Base-by-base conservation (phyloP, 805 yeast genomes). In the Nakazawaea pomicola region DNA sequence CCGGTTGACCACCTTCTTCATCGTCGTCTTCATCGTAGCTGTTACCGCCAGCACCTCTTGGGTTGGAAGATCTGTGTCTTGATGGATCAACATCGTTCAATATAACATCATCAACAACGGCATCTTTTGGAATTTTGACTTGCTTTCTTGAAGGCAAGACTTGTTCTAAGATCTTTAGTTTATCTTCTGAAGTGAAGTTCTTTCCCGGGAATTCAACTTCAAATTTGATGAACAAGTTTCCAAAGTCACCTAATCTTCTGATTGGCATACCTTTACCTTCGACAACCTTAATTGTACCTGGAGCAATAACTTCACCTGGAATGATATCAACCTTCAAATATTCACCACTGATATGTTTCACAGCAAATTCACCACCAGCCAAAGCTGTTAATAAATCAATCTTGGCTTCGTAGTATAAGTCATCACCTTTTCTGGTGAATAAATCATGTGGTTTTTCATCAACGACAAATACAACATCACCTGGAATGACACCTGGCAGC, bases 251-350 rank as follows among this genome's bases (percentile, higher is more conserved):
- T 60, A 76, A 82, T 67, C 93, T 80, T 67, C 74, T 82, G 50
- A 91, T 70, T 51, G 99, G 99, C 99, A 93, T 93, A 80, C 99
- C 99, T 66, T 91, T 90, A 55, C 81, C 87, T 53, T 83, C 88
- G 49, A 93, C 68, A 41, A 88, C 88, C 67, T 88, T 90, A 54
- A 80, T 69, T 31, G 70, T 61, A 49, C 86, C 95, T 38, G 98
- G 97, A 24, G 89, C 56, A 49, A 93, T 83, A 46, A 91, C 89
- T 67, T 91, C 96, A 61, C 98, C 98, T 41, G 97, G 93, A 38
- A 83, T 67, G 48, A 90, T 78, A 29, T 76, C 70, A 45, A 89
- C 77, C 72, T 89, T 87, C 57, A 91, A 69, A 75, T 80, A 88
- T 55, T 89, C 96, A 50, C 96, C 96, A 52, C 88, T 85, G 44